Conservation (phyloP, 345 rosid species). For the Cardamine occulta region DNA sequence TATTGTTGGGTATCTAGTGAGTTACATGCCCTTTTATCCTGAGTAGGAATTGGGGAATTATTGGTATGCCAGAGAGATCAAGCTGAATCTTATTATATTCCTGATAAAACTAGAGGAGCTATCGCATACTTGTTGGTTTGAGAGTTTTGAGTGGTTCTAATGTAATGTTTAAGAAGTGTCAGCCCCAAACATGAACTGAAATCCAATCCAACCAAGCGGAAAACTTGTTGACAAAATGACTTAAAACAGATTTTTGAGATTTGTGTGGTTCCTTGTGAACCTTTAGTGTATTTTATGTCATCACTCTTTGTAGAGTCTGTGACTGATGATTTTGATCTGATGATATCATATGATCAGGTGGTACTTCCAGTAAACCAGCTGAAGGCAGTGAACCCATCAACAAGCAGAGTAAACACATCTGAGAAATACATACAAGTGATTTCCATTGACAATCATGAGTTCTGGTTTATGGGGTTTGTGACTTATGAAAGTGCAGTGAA, state of each 20-base stretch:
- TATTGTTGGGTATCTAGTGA: not conserved
- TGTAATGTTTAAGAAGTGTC: not conserved
- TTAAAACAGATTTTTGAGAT: not conserved
- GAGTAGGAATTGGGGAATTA: not conserved
- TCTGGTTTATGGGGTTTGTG: slow-evolving; percentile 94
- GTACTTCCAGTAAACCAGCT: slow-evolving; percentile 69
- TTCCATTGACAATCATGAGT: slow-evolving; percentile 85
- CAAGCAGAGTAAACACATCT: slow-evolving; percentile 70
- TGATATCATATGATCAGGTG: slow-evolving; percentile 48
- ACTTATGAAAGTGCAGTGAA: slow-evolving; percentile 77
- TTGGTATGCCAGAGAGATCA: not conserved
- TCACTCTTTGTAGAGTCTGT: not conserved
- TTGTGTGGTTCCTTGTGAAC: slow-evolving; percentile 4
- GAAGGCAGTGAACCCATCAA: slow-evolving; percentile 78
- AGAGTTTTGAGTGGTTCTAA: slow-evolving; percentile 1
- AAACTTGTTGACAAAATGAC: not conserved
- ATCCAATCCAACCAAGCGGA: not conserved
- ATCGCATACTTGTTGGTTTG: not conserved
- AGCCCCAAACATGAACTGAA: slow-evolving; percentile 1
- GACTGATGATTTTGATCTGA: slow-evolving; percentile 15
- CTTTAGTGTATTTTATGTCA: not conserved
- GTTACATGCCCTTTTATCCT: not conserved
- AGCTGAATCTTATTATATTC: not conserved
- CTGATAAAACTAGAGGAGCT: not conserved
- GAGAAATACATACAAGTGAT: slow-evolving; percentile 85